These are phyloP conservation scores for Pythium myriotylum DNA, from an alignment of 352 stramenopile genomes.

Conservation along the genomic window DNA sequence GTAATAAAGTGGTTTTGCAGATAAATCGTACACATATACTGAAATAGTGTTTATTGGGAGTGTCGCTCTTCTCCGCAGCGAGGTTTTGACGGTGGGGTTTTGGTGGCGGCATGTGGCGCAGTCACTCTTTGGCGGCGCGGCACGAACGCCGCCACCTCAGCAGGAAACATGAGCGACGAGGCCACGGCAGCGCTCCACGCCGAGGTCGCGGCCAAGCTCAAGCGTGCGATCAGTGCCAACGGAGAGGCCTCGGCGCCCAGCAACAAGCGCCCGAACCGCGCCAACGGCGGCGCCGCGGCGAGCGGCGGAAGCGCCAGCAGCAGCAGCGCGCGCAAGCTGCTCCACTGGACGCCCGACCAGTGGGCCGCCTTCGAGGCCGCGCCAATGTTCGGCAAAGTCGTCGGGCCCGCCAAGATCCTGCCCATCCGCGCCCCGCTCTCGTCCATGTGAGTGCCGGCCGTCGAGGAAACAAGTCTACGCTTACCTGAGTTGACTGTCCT, in stretches of 20 bases:
- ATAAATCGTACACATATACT: too few relatives aligned
- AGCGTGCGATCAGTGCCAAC: conserved; percentile 22
- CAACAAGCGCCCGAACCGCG: conserved; percentile 28
- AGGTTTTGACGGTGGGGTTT: conserved; percentile 14
- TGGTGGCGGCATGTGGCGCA: conserved; percentile 8
- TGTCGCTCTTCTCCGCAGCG: neutral
- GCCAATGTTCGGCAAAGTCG: conserved; percentile 50
- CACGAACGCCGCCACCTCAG: conserved; percentile 25
- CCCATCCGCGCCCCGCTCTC: conserved; percentile 83
- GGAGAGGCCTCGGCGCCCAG: conserved; percentile 1
- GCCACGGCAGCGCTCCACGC: conserved; percentile 23
- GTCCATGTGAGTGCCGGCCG: conserved; percentile 54
- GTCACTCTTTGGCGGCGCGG: conserved; percentile 21
- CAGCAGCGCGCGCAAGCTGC: conserved; percentile 53
- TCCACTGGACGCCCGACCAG: conserved; percentile 62
- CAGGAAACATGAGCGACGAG: conserved; percentile 25
- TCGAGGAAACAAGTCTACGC: neutral
- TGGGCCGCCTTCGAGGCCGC: conserved; percentile 69
- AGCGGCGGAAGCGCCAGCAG: conserved; percentile 3
- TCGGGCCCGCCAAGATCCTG: conserved; percentile 61
- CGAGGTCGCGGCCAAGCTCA: conserved; percentile 31
- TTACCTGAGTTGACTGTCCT: neutral
- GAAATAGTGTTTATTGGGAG: too few relatives aligned
- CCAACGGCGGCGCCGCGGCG: neutral
- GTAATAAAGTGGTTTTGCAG: too few relatives aligned